These are phyloP conservation scores for Daldinia grandis DNA, from an alignment of 495 filamentous ascomycete species.

Conservation along the genomic window DNA sequence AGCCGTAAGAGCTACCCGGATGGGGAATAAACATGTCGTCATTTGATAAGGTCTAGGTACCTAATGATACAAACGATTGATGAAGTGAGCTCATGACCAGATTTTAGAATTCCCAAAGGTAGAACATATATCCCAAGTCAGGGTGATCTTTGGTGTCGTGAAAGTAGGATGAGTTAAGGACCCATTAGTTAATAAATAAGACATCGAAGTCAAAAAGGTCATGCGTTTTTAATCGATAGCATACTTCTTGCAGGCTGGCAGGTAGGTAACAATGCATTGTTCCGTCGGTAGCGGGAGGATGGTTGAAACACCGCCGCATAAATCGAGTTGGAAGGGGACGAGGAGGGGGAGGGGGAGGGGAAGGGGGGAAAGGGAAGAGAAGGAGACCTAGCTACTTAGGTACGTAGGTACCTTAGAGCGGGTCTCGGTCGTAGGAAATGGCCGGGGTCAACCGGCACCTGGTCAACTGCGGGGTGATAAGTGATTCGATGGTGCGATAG, in stretches of 20 bases:
- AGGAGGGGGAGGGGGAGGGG: background rate
- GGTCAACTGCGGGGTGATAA: slow-evolving; percentile 35
- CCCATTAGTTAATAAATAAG: background rate
- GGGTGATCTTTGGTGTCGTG: background rate
- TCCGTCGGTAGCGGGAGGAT: background rate
- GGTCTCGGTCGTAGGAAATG: slow-evolving; percentile 6
- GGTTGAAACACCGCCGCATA: background rate
- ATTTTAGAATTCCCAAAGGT: background rate
- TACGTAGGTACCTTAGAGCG: background rate
- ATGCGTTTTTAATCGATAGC: slow-evolving; percentile 1
- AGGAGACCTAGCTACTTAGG: background rate
- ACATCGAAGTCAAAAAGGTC: background rate
- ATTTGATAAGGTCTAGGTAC: background rate
- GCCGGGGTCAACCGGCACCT: slow-evolving; percentile 1
- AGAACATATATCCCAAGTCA: background rate
- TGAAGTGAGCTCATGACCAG: background rate
- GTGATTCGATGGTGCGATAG: slow-evolving; percentile 8
- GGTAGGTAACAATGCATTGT: slow-evolving; percentile 2
- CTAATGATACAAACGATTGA: background rate
- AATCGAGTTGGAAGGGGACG: background rate
- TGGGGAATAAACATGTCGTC: background rate
- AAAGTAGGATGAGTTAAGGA: background rate
- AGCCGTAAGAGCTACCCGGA: background rate
- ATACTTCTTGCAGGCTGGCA: background rate
- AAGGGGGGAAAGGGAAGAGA: background rate